Evolutionary conservation across 2,329 filamentous ascomycete genomes (phyloP), one percentile per base, ranked within the genome.

Genomic region (Diplodia intermedia): DNA sequence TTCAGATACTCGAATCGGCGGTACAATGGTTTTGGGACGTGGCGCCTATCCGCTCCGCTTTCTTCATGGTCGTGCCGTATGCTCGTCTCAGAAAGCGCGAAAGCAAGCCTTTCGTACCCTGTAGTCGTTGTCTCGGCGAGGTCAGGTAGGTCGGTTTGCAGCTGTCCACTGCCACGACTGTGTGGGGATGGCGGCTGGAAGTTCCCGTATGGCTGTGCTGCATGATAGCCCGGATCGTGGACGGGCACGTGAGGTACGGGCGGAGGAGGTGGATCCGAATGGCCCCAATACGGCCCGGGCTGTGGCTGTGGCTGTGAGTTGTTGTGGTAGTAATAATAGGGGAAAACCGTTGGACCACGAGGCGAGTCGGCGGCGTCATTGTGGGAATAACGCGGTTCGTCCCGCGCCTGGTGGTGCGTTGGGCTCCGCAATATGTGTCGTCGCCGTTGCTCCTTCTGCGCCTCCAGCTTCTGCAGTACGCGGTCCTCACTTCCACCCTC

Each of bases 1-100:
- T 95, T 94, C 20, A 97, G 81, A 12, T 88, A 85, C 75, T 92
- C 90, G 74, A 97, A 97, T 68, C 90, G 90, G 53, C 94, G 88
- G 77, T 97, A 97, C 69, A 97, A 86, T 0, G 92, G 92, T 9
- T 74, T 73, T 8, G 79, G 73, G 18, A 70, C 66, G 14, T 43
- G 53, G 29, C 26, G 20, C 14, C 29, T 47, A 23, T 20, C 38
- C 36, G 49, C 57, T 53, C 50, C 53, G 40, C 55, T 50, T 23
- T 57, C 36, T 67, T 68, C 69, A 70, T 72, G 69, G 53, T 69
- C 23, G 72, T 72, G 31, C 69, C 68, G 69, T 77, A 75, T 29
- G 74, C 50, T 14, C 68, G 33, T 40, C 65, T 75, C 73, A 66
- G 75, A 74, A 61, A 80, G 73, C 68, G 79, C 78, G 53, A 74